These are phyloP conservation scores for Citeromyces matritensis DNA, from an alignment of 805 yeast genomes.

Conservation along the genomic window DNA sequence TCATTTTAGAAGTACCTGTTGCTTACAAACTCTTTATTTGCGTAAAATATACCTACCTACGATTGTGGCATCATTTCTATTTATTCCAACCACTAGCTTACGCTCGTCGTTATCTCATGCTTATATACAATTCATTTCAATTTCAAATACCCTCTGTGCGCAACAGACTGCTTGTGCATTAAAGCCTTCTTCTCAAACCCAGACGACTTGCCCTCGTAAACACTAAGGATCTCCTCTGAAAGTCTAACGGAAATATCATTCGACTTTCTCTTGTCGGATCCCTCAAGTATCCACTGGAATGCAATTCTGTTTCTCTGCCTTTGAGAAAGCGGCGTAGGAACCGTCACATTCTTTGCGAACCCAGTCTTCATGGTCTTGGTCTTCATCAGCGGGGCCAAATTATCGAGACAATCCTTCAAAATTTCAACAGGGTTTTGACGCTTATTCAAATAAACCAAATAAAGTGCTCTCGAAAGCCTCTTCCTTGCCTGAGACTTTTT, in stretches of 20 bases:
- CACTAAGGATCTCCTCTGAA: conserved; percentile 77
- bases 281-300: conserved; percentile 81
- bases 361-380: conserved; percentile 70
- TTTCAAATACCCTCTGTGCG: conserved; percentile 71
- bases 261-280: conserved; percentile 65
- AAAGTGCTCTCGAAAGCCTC: conserved; percentile 61
- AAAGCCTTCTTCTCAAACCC: conserved; percentile 74
- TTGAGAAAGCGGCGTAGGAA: conserved; percentile 72
- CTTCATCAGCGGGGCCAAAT: conserved; percentile 72
- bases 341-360: conserved; percentile 65
- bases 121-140: conserved; percentile 7
- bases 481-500: conserved; percentile 70
- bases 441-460: conserved; percentile 56
- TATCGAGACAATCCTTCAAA: conserved; percentile 61
- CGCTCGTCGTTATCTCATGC: too few species aligned
- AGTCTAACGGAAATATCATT: conserved; percentile 77
- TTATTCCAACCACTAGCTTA: too few species aligned
- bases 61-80: too few species aligned
- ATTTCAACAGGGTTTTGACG: conserved; percentile 71
- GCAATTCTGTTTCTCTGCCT: conserved; percentile 82
- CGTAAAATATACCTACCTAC: too few species aligned
- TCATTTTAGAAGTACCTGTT: too few species aligned
- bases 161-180: conserved; percentile 77
- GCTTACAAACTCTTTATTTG: too few species aligned
- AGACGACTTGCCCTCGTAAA: conserved; percentile 62